Evolutionary conservation across 306 rosid species (phyloP), one percentile per base, ranked within the genome.

Genomic region (Casuarina cunninghamiana): DNA sequence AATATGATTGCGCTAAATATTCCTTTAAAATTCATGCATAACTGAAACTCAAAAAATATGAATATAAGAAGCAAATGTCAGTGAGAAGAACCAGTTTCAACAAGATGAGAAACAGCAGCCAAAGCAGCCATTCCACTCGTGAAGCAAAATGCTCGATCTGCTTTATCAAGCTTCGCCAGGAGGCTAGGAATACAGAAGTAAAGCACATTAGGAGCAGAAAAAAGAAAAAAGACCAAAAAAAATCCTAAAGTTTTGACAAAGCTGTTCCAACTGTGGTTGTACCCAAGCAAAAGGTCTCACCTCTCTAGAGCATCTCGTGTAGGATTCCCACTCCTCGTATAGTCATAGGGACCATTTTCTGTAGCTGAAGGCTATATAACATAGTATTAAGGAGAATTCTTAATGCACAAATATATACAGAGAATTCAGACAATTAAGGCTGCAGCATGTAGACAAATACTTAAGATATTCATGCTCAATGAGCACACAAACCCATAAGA

Each of bases 41-140:
- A 26, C 17, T 53, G 65, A 26, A 58, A 57, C 65, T 57, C 58
- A 45, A 5, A 11, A 53, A 54, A 72, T 71, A 12, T 63, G 26
- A 45, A 68, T 67, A 80, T 61, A 19, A 82, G 54, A 79, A 44
- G 15, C 49, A 48, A 71, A 80, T 69, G 74, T 61, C 66, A 61
- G 3, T 26, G 39, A 79, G 82, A 82, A 53, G 70, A 63, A 94
- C 98, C 97, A 41, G 89, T 80, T 77, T 85, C 87, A 53, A 95
- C 88, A 83, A 92, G 97, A 84, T 86, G 95, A 74, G 85, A 69
- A 74, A 95, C 98, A 79, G 98, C 83, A 70, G 86, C 72, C 87
- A 95, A 83, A 84, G 97, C 98, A 79, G 98, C 95, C 98, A 94
- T 95, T 82, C 98, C 97, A 78, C 97, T 95, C 79, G 96, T 88